phyloP scores from a whole-genome alignment of 192 early-diverging fungal species.

The Entomortierella parvispora region DNA sequence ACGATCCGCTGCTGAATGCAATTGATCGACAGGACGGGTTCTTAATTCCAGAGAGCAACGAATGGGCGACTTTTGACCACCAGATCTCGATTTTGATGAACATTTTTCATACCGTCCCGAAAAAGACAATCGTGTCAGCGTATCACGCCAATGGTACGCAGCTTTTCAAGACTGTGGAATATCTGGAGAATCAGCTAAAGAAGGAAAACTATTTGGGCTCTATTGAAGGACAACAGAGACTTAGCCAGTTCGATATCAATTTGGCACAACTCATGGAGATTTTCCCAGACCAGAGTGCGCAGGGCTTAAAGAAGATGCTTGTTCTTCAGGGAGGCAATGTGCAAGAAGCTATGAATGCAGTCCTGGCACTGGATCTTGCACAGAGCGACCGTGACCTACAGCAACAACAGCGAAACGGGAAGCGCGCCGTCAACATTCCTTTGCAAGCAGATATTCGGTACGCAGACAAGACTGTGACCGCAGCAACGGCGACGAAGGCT shows the following conservation, averaged over 20 bases:
- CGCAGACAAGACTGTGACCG: slow-evolving; percentile 16
- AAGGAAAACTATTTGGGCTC: slow-evolving; percentile 17
- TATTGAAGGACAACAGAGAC: slow-evolving; percentile 17
- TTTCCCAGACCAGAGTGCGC: slow-evolving; percentile 48
- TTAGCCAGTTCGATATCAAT: slow-evolving; percentile 40
- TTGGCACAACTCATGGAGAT: slow-evolving; percentile 41
- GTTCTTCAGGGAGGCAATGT: slow-evolving; percentile 29
- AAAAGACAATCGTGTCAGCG: slow-evolving; percentile 36
- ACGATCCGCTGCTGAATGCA: slow-evolving; percentile 20
- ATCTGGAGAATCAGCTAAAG: slow-evolving; percentile 29
- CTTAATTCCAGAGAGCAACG: slow-evolving; percentile 48
- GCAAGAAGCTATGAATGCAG: slow-evolving; percentile 53
- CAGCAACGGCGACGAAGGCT: not conserved
- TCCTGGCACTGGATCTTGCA: slow-evolving; percentile 45
- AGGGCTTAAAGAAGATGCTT: slow-evolving; percentile 52
- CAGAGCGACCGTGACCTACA: slow-evolving; percentile 15
- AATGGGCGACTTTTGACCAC: slow-evolving; percentile 50
- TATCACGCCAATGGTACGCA: slow-evolving; percentile 40
- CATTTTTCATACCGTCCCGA: slow-evolving; percentile 39
- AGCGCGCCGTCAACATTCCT: slow-evolving; percentile 18
- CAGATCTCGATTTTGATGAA: slow-evolving; percentile 46
- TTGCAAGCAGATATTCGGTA: slow-evolving; percentile 32
- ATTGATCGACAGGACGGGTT: slow-evolving; percentile 36
- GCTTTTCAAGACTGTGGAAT: slow-evolving; percentile 41
- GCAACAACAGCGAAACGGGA: not conserved